Evolutionary conservation across 768 basidiomycete genomes (phyloP).

Genomic region (Basidioascus undulatus): DNA sequence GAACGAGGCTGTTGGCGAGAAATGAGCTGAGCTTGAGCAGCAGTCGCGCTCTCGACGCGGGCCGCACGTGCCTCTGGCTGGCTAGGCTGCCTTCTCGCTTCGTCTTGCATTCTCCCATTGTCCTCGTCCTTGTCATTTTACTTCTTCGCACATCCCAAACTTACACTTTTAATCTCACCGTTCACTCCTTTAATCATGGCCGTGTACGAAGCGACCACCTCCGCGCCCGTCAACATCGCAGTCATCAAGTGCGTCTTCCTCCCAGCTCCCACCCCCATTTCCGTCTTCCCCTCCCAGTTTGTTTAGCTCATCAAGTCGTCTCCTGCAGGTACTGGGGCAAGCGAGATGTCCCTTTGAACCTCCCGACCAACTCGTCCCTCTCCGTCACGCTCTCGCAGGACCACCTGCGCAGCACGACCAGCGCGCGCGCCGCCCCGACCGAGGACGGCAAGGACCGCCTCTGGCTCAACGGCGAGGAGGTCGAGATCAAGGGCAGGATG

Average conservation of each 20-base stretch:
- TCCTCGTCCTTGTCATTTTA: too few species aligned
- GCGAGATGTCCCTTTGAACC: slow-evolving; percentile 76
- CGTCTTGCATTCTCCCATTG: too few species aligned
- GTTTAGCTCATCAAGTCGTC: neutral
- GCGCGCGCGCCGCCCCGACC: slow-evolving; percentile 53
- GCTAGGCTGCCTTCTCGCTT: too few species aligned
- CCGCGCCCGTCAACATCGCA: slow-evolving; percentile 14
- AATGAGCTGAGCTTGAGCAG: too few species aligned
- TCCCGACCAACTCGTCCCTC: slow-evolving; percentile 95
- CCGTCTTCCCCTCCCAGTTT: neutral
- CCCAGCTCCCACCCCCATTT: neutral
- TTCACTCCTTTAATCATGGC: too few species aligned
- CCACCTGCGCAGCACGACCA: slow-evolving; percentile 79
- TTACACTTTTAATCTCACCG: too few species aligned
- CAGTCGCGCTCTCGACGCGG: too few species aligned
- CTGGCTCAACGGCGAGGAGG: slow-evolving; percentile 87
- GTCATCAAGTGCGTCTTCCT: slow-evolving; percentile 8
- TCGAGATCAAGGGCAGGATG: slow-evolving; percentile 67
- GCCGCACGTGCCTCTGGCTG: too few species aligned
- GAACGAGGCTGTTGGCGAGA: too few species aligned
- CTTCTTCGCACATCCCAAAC: too few species aligned
- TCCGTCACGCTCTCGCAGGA: slow-evolving; percentile 94
- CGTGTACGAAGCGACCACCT: slow-evolving; percentile 10
- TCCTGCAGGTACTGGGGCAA: slow-evolving; percentile 84
- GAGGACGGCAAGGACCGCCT: slow-evolving; percentile 49